Base-by-base conservation (phyloP, 441 rosid genomes). In the Populus hybrid region DNA sequence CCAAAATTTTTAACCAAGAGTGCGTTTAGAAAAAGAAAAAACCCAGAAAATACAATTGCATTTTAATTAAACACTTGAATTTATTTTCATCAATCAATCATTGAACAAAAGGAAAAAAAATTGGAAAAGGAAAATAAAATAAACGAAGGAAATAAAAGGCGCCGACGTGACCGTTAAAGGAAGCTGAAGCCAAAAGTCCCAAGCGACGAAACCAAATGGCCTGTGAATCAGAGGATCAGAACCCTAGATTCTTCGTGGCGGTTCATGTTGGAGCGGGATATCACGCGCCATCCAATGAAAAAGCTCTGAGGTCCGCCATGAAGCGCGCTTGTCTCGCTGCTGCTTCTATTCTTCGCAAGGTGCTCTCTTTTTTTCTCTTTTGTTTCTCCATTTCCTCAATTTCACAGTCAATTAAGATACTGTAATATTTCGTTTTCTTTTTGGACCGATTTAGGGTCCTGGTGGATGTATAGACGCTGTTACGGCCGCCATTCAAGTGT, bases 181-280 rank as follows among this genome's bases (percentile, higher is more conserved):
- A 46, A 46, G 57, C 57, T 46, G 57, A 12, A 46, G 57, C 7
- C 6, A 14, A 4, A 4, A 68, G 30, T 61, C 18, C 21, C 21
- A n/a, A 8, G 14, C n/a, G 20, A 7, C 26, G 0, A 38, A 24
- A 21, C 4, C 21, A 38, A 65, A 87, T 87, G 92, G 85, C 77
- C n/a, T 23, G 71, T 38, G 82, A 67, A 9, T 72, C 68, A 38
- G 85, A 82, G 46, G 88, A 81, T 26, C 80, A 79, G 75, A 87
- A 73, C 42, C 86, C 90, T 35, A 84, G 91, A 20, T 95, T 91
- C 88, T 94, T 95, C 85, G 92, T 95, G 73, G 97, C 98, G 1
- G 92, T 94, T 69, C 99, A 94, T 80, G 98, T 94, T 46, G 99
- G 99, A 20, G 99, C 99, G 0, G 99, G 98, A 14, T 91, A 88